These are phyloP conservation scores for Xylaria curta DNA, from an alignment of 495 filamentous ascomycete genomes.

Conservation along the genomic window DNA sequence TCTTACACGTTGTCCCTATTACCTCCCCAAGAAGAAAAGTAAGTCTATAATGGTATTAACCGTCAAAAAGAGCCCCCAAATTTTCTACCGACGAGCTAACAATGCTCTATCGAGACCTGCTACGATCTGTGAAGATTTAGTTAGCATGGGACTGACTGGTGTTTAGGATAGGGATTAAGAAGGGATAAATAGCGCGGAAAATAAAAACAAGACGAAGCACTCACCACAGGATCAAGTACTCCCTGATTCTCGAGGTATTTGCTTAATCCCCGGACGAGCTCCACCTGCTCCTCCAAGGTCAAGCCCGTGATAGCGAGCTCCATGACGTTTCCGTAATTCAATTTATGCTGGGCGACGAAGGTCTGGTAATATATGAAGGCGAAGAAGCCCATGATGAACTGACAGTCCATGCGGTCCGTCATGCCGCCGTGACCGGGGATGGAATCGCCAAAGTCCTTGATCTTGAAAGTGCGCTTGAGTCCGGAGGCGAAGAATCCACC, in stretches of 20 bases:
- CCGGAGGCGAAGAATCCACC: conserved; percentile 99
- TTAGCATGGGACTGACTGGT: neutral
- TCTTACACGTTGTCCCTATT: conserved; percentile 7
- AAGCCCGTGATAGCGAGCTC: conserved; percentile 88
- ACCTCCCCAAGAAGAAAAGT: neutral
- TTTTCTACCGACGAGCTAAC: conserved; percentile 34
- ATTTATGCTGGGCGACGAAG: conserved; percentile 88
- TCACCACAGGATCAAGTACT: conserved; percentile 65
- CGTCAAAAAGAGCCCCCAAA: neutral
- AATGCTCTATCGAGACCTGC: conserved; percentile 37
- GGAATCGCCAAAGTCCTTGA: conserved; percentile 99
- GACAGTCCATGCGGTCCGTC: conserved; percentile 99
- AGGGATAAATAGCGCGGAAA: neutral
- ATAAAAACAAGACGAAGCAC: conserved; percentile 17
- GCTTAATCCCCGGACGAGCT: conserved; percentile 80
- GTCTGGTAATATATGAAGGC: conserved; percentile 98
- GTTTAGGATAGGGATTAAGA: neutral
- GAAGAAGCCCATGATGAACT: conserved; percentile 99
- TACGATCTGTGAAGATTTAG: conserved; percentile 28
- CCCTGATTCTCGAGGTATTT: conserved; percentile 91
- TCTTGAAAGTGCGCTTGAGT: conserved; percentile 98
- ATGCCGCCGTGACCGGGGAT: conserved; percentile 99
- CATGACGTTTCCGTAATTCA: conserved; percentile 82
- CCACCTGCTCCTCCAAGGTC: conserved; percentile 82
- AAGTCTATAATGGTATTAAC: conserved; percentile 1